Evolutionary conservation across 2,329 filamentous ascomycete species (phyloP).

Genomic region (Alternaria sp.): DNA sequence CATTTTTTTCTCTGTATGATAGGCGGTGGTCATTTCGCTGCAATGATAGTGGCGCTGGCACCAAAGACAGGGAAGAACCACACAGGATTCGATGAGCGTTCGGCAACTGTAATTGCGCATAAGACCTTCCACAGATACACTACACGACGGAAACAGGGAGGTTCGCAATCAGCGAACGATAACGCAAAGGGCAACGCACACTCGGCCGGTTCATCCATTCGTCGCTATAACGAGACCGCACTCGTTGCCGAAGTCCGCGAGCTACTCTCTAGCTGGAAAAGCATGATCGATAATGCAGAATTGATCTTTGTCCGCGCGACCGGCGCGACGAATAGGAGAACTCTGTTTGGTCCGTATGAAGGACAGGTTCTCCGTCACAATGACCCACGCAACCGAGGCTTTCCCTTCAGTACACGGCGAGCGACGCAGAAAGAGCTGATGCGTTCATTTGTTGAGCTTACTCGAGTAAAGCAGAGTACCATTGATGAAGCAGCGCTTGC

Average conservation of each 20-base stretch:
- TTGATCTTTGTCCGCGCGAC: slow-evolving; percentile 89
- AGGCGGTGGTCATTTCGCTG: slow-evolving; percentile 94
- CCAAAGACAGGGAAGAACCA: slow-evolving; percentile 76
- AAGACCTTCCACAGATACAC: slow-evolving; percentile 99
- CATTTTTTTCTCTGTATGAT: slow-evolving; percentile 99
- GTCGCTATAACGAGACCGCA: slow-evolving; percentile 93
- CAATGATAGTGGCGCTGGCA: slow-evolving; percentile 89
- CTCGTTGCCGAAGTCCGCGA: slow-evolving; percentile 85
- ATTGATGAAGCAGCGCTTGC: slow-evolving; percentile 71
- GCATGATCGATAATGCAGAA: slow-evolving; percentile 81
- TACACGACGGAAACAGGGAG: slow-evolving; percentile 93
- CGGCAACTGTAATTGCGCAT: slow-evolving; percentile 88
- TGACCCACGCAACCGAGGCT: slow-evolving; percentile 80
- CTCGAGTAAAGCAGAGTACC: slow-evolving; percentile 82
- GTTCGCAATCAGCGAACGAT: slow-evolving; percentile 92
- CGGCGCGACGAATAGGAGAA: slow-evolving; percentile 82
- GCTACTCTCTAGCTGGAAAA: slow-evolving; percentile 83
- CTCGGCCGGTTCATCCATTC: slow-evolving; percentile 86
- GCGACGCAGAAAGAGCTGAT: slow-evolving; percentile 95
- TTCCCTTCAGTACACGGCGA: slow-evolving; percentile 90
- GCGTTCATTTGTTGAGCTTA: slow-evolving; percentile 92
- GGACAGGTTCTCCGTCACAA: slow-evolving; percentile 80
- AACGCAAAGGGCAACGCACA: slow-evolving; percentile 92
- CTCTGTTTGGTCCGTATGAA: slow-evolving; percentile 90
- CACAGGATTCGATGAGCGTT: slow-evolving; percentile 75